Base-by-base conservation (phyloP, 2,329 filamentous ascomycete species). In the Thermothelomyces thermophilus region DNA sequence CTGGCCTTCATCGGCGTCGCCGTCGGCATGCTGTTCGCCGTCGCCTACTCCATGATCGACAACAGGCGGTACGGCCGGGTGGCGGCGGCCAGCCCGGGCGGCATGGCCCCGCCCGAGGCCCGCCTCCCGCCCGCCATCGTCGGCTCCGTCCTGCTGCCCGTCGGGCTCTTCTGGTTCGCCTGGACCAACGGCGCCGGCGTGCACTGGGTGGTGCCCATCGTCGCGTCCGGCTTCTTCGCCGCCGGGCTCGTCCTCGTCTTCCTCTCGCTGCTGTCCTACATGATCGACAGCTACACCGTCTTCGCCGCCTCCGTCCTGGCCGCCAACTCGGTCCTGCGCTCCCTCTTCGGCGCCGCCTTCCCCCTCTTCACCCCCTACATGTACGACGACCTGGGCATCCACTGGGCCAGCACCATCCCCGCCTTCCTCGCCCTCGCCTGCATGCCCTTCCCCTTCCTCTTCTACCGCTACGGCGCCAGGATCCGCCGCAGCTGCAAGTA, bases 251-350 rank as follows among this genome's bases (percentile, higher is more conserved):
- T 86, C 1, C 65, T 84, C 26, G 79, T 87, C 31, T 87, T 87
- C 70, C 66, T 87, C n/a, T 72, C 73, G 5, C 67, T 82, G 40
- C 74, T 81, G 62, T 84, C 80, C 66, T 87, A 86, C 65, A 73
- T 87, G 11, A 78, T 87, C 53, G 84, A 87, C 60, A 70, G 80
- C 5, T 82, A 88, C 64, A 83, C 83, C 45, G 84, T 90, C 58
- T 91, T 84, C 55, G 86, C 87, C 1, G 86, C 86, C 0, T 87
- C 82, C 0, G 85, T 83, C 0, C 71, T 90, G 8, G 86, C 87
- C 2, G 85, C 84, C 41, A 88, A 83, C 65, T 75, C 81, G 2
- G 79, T 90, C 22, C 69, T 90, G 10, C 80, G 86, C 51, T 87
- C 83, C 0, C 67, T 86, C 13, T 87, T 89, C 53, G 86, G 84